phyloP scores from a whole-genome alignment of 306 rosid species.

The Geum urbanum region DNA sequence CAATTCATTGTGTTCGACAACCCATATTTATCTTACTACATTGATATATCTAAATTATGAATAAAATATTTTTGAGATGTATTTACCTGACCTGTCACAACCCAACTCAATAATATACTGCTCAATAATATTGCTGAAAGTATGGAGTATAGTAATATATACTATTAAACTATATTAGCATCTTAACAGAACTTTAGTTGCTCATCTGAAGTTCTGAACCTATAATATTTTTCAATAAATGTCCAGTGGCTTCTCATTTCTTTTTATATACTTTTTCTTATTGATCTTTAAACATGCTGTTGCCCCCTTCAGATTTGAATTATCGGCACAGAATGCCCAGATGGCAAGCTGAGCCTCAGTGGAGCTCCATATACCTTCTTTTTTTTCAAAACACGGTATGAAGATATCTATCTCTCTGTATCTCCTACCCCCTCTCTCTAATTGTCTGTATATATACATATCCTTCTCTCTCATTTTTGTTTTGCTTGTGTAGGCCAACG shows the following conservation, averaged over 20 bases:
- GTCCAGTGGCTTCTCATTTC: not conserved
- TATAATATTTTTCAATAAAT: not conserved
- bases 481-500: slow-evolving; percentile 61
- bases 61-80: too few relatives aligned
- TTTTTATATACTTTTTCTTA: too few relatives aligned
- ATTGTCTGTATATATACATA: slow-evolving; percentile 9
- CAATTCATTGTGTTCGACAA: too few relatives aligned
- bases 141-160: slow-evolving; percentile 55
- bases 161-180: too few relatives aligned
- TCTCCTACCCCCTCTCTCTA: not conserved
- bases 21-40: too few relatives aligned
- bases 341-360: slow-evolving; percentile 94
- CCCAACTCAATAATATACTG: too few relatives aligned
- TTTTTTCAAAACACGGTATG: slow-evolving; percentile 71
- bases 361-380: slow-evolving; percentile 83
- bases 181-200: too few relatives aligned
- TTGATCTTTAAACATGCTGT: too few relatives aligned
- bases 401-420: slow-evolving; percentile 4
- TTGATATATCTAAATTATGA: too few relatives aligned
- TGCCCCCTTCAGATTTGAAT: slow-evolving; percentile 90
- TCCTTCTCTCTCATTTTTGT: slow-evolving; percentile 27
- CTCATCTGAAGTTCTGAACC: not conserved
- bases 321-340: slow-evolving; percentile 95
- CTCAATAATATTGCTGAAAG: slow-evolving; percentile 83
- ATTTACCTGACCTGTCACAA: too few relatives aligned